Percentiles rank a stretch among this genome's conserved stretches.
phyloP scores from a whole-genome alignment of 164 flowering plant species.

The Vitis rotundifolia region DNA sequence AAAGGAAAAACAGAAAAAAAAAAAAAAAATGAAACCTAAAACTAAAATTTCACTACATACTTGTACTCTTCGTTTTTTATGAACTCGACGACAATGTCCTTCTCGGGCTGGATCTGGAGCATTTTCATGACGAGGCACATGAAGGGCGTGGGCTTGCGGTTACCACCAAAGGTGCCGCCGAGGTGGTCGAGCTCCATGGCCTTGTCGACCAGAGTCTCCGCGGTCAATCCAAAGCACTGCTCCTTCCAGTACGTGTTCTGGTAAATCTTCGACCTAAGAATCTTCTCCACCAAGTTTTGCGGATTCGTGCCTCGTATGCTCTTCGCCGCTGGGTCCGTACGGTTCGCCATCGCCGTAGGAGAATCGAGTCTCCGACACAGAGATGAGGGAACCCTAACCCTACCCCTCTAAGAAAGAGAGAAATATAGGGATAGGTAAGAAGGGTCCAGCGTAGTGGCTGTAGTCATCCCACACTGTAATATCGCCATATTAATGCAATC shows the following conservation, averaged over 20 bases:
- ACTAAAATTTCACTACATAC: slow-evolving; percentile 24
- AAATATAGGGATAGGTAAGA: background rate
- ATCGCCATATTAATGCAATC: background rate
- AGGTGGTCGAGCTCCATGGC: slow-evolving; percentile 97
- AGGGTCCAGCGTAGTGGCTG: background rate
- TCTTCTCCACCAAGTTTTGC: slow-evolving; percentile 94
- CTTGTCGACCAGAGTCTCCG: slow-evolving; percentile 94
- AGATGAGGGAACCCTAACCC: slow-evolving; percentile 16
- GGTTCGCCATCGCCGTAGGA: slow-evolving; percentile 66
- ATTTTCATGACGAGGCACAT: slow-evolving; percentile 92
- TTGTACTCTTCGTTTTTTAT: slow-evolving; percentile 96
- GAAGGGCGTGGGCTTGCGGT: slow-evolving; percentile 86
- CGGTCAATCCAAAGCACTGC: slow-evolving; percentile 96
- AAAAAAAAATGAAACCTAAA: background rate
- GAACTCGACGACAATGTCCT: slow-evolving; percentile 96
- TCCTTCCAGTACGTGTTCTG: slow-evolving; percentile 95
- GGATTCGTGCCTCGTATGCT: slow-evolving; percentile 95
- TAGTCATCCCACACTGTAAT: background rate
- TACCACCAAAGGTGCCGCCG: slow-evolving; percentile 92
- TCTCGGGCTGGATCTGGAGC: slow-evolving; percentile 99
- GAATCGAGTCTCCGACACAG: slow-evolving; percentile 10
- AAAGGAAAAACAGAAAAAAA: background rate
- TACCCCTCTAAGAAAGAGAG: background rate
- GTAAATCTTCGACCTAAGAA: slow-evolving; percentile 84
- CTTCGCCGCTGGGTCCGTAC: slow-evolving; percentile 92